Percentiles rank a stretch among this genome's conserved stretches.
phyloP scores from a whole-genome alignment of 345 rosid species.

The Rubroshorea leprosula region DNA sequence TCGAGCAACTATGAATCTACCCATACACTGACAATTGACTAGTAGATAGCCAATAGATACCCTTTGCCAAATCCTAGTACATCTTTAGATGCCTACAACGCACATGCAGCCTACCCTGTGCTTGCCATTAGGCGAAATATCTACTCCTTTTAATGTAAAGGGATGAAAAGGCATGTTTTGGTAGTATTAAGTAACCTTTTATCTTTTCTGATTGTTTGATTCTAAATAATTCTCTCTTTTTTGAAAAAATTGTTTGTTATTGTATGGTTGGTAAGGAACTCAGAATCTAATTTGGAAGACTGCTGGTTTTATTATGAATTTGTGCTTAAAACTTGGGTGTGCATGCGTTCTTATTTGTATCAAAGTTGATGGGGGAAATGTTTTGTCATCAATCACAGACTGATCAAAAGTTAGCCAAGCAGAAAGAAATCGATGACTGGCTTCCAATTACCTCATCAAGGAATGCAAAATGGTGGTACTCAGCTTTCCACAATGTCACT shows the following conservation, averaged over 20 bases:
- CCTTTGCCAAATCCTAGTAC: neutral
- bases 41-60: neutral
- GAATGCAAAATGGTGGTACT: conserved; percentile 88
- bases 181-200: conserved; percentile 1
- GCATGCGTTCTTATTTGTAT: neutral
- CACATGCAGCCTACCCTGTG: neutral
- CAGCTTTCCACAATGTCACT: conserved; percentile 85
- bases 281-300: neutral
- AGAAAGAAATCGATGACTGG: conserved; percentile 70
- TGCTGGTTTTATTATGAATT: neutral
- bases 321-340: neutral
- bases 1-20: no score
- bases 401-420: conserved; percentile 30
- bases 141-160: neutral
- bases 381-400: conserved; percentile 12
- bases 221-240: neutral
- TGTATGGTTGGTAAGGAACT: neutral
- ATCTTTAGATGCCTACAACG: neutral
- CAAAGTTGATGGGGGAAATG: neutral
- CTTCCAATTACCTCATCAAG: conserved; percentile 71
- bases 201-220: conserved; percentile 4
- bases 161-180: conserved; percentile 2
- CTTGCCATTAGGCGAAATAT: neutral
- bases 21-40: no score
- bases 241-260: no score